Conservation (phyloP, 2,329 filamentous ascomycete species). For the Penicillium sp. region DNA sequence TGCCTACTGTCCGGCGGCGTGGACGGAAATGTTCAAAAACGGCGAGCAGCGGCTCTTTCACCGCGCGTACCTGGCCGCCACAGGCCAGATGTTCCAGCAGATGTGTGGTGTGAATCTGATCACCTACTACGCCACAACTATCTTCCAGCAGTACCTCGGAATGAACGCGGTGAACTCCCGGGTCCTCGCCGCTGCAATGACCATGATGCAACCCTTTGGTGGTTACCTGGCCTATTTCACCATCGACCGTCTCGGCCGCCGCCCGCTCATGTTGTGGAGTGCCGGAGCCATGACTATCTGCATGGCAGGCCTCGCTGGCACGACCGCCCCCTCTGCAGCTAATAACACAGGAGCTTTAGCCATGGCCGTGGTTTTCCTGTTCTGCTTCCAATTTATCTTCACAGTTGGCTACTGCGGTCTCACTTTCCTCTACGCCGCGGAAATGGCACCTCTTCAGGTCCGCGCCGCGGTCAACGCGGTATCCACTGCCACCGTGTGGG, state of each 20-base stretch:
- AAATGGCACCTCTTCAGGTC: conserved; percentile 12
- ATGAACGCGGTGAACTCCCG: conserved; percentile 5
- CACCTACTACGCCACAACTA: conserved; percentile 41
- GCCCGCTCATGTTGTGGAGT: conserved; percentile 26
- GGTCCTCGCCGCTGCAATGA: conserved; percentile 8
- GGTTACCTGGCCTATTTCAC: conserved; percentile 42
- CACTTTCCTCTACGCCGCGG: conserved; percentile 14
- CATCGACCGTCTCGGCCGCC: conserved; percentile 38
- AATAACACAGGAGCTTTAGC: conserved; percentile 9
- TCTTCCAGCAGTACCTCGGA: conserved; percentile 11
- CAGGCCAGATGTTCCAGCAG: conserved; percentile 51
- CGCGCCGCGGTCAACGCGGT: conserved; percentile 13
- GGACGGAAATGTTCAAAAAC: conserved; percentile 54
- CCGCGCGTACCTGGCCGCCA: conserved; percentile 47
- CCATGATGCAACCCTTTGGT: conserved; percentile 35
- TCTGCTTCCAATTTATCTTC: conserved; percentile 14
- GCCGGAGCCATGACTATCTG: conserved; percentile 12
- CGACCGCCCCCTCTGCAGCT: conserved; percentile 1
- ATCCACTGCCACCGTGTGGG: conserved; percentile 14
- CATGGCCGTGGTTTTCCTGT: conserved; percentile 12
- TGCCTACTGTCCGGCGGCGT: conserved; percentile 43
- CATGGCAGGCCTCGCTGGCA: conserved; percentile 11
- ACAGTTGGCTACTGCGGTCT: conserved; percentile 12
- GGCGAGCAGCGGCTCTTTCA: conserved; percentile 50
- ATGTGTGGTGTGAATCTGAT: conserved; percentile 33